Evolutionary conservation across 2,329 filamentous ascomycete species (phyloP), one percentile per base, ranked within the genome.

Genomic region (Fusarium nisikadoi): DNA sequence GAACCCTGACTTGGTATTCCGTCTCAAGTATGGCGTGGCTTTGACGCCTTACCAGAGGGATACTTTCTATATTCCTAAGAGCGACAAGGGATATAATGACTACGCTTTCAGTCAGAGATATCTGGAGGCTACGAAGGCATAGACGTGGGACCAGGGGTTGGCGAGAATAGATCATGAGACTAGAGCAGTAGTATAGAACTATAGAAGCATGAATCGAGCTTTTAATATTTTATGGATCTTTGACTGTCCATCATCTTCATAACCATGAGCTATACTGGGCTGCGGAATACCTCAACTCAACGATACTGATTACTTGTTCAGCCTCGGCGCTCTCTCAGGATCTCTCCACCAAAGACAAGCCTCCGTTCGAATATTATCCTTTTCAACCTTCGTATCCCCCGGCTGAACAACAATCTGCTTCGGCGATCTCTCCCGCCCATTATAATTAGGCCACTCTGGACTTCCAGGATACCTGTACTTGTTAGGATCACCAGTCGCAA

Each of bases 41-140:
- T 67, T 86, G 17, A 76, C 75, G 10, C 74, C 78, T 12, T 85
- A 85, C 60, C 70, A 84, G 53, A 74, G 84, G 13, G 71, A 79
- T 1, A 79, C 76, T 0, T 85, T 87, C 59, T 86, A 87, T 64
- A 55, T 61, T 9, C 65, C 50, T 25, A 75, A 74, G 59, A 72
- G 60, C 12, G 65, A 72, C 17, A 42, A 65, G 10, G 77, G 78
- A 2, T 80, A 80, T 19, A 79, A 78, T 35, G 79, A 79, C 42
- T 79, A 80, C 29, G 33, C 68, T 9, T 80, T 80, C 13, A 78
- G 76, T 38, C 52, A 75, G 19, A 71, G 73, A 23, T 76, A 61
- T n/a, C 7, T 61, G 2, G 56, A 56, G 20, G 33, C 38, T 8
- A 5, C 29, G 1, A 62, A 63, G 16, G 65, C 49, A 9, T 50